phyloP scores from a whole-genome alignment of 225 moss, liverwort and hornwort genomes.

The Polytrichum commune region DNA sequence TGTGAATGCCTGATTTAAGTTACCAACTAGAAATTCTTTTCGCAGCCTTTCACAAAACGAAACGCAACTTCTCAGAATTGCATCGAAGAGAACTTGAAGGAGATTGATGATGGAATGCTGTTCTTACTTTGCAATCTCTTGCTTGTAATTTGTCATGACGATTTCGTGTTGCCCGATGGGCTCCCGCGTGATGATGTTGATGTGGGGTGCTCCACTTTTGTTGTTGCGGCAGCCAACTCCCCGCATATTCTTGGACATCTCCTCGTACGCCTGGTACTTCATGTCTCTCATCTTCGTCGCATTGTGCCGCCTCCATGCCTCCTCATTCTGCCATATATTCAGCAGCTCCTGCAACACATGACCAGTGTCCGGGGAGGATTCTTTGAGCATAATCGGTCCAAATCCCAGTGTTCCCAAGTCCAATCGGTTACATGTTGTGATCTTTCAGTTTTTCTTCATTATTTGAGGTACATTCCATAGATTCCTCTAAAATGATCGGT shows the following conservation, averaged over 20 bases:
- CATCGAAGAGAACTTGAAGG: no score
- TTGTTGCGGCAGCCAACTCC: constrained; percentile 30
- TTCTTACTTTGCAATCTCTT: constrained; percentile 17
- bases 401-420: no score
- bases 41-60: no score
- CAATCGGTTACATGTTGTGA: background rate
- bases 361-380: no score
- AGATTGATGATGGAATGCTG: no score
- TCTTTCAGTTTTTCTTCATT: no score
- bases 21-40: no score
- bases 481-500: no score
- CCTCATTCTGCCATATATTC: constrained; percentile 32
- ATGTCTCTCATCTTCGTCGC: constrained; percentile 34
- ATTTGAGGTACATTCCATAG: no score
- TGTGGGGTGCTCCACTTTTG: constrained; percentile 35
- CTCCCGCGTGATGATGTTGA: constrained; percentile 48
- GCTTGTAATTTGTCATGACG: constrained; percentile 11
- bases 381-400: no score
- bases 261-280: constrained; percentile 29
- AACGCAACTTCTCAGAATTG: no score
- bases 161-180: constrained; percentile 14
- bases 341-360: constrained; percentile 25
- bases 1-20: no score
- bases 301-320: constrained; percentile 34
- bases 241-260: constrained; percentile 25